Base-by-base conservation (phyloP, 495 filamentous ascomycete genomes). In the Penicillium manginii region DNA sequence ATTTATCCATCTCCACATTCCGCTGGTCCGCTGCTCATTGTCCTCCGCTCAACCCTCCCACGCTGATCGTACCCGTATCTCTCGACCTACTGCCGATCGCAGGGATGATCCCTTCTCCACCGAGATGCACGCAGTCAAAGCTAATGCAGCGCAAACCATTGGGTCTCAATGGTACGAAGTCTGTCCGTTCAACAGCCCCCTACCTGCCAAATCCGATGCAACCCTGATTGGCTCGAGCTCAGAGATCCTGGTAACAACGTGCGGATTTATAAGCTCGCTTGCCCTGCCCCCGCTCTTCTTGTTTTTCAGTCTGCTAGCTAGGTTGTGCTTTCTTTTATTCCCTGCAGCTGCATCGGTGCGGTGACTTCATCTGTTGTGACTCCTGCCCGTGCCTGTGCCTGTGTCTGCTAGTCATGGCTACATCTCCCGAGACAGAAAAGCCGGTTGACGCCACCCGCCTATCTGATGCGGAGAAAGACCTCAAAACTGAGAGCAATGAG, bases 391-490 rank as follows among this genome's bases (percentile, higher is more conserved):
- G 40, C 40, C 18, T 45, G 40, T 17, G 40, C n/a, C 26, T 29
- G 26, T 29, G 17, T 17, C 42, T n/a, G 42, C 11, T n/a, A 19
- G 62, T n/a, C 2, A 68, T 72, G 68, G 43, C 59, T 2, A 18
- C 52, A 18, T 9, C 45, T 2, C 26, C 31, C 4, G 66, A 67
- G 40, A 43, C 18, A 23, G 65, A 73, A 22, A 15, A 49, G 14
- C n/a, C 45, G 4, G 47, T 61, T n/a, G 22, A 51, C 12, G 49
- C 35, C 0, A 54, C 59, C n/a, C 60, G 55, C 21, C 37, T 53
- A 9, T 62, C 60, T 2, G 73, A 74, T 54, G 12, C 58, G 4
- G 73, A 74, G 59, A 65, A 63, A 26, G 29, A 57, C 10, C 31
- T 39, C 9, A 54, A 58, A 33, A 5, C 33, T 0, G 32, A 37